A percentile compares a stretch with the other conserved stretches of the same genome.
phyloP scores from a whole-genome alignment of 2,329 filamentous ascomycete species.

The Aureobasidium subglaciale region DNA sequence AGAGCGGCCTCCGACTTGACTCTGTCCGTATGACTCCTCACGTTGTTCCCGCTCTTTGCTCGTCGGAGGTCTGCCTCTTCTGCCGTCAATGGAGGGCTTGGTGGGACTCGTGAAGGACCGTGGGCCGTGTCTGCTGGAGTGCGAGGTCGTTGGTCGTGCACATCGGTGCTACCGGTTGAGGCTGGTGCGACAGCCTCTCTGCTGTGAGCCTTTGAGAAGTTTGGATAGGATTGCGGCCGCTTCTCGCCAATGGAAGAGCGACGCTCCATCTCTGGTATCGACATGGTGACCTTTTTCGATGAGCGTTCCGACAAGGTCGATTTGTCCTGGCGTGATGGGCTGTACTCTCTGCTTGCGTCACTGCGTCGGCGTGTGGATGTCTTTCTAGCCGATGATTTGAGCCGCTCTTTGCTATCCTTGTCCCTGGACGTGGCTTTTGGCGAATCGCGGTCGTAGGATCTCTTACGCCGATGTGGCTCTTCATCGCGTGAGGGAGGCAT shows the following conservation, averaged over 20 bases:
- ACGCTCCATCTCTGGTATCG: conserved; percentile 42
- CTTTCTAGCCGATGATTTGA: conserved; percentile 17
- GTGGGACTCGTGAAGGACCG: conserved; percentile 31
- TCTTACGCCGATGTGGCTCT: conserved; percentile 30
- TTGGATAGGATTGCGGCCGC: conserved; percentile 60
- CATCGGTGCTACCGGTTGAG: not conserved
- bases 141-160: not conserved
- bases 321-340: conserved; percentile 16
- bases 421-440: conserved; percentile 20
- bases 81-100: conserved; percentile 41
- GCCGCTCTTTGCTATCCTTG: conserved; percentile 22
- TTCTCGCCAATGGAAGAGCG: conserved; percentile 31
- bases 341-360: conserved; percentile 19
- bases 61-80: conserved; percentile 39
- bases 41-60: conserved; percentile 39
- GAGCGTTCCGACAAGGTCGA: conserved; percentile 18
- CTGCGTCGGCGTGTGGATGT: conserved; percentile 17
- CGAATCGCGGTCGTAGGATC: conserved; percentile 29
- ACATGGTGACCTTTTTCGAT: conserved; percentile 30
- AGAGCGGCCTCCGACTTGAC: conserved; percentile 30
- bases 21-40: conserved; percentile 33
- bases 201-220: conserved; percentile 84
- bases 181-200: conserved; percentile 68
- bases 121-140: conserved; percentile 15
- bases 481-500: conserved; percentile 15